A percentile compares a stretch with the other conserved stretches of the same genome.
Evolutionary conservation across 1,284 basidiomycete genomes (phyloP).

Genomic region (Apiotrichum akiyoshidainum): DNA sequence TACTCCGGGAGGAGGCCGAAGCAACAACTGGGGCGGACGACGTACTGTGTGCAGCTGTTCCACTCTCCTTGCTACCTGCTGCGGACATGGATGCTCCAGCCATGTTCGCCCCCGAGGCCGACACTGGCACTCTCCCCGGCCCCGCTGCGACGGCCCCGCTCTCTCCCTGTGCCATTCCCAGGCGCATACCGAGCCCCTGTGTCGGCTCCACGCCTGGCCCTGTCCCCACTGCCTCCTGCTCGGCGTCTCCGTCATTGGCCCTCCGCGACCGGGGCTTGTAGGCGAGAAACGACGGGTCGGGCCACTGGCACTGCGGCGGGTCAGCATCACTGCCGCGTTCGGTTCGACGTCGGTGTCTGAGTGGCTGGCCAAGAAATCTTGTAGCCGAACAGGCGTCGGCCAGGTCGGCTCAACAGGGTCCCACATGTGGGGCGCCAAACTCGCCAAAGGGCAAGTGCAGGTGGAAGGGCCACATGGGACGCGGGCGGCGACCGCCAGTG

Average conservation of each 20-base stretch:
- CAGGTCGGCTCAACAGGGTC: not conserved
- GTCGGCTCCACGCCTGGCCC: not conserved
- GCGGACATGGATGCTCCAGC: not conserved
- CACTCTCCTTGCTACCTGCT: not conserved
- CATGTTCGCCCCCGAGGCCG: too few species aligned
- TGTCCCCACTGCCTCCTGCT: not conserved
- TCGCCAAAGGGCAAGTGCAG: not conserved
- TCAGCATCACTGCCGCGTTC: not conserved
- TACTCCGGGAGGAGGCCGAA: not conserved
- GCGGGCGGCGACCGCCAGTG: not conserved
- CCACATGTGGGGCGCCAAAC: not conserved
- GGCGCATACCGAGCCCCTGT: not conserved
- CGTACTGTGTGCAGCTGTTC: not conserved
- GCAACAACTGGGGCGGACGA: not conserved
- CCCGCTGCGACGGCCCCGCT: too few species aligned
- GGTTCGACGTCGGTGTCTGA: too few species aligned
- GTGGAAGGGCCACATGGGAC: too few species aligned
- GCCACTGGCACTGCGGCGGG: constrained; percentile 3
- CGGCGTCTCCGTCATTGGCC: not conserved
- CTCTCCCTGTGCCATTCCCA: not conserved
- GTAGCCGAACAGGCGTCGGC: too few species aligned
- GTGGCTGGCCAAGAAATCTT: too few species aligned
- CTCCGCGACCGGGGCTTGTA: constrained; percentile 1
- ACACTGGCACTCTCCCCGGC: too few species aligned
- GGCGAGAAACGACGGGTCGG: constrained; percentile 5